Conservation (phyloP, 176 grass and related monocot genomes). For the Paspalum notatum region DNA sequence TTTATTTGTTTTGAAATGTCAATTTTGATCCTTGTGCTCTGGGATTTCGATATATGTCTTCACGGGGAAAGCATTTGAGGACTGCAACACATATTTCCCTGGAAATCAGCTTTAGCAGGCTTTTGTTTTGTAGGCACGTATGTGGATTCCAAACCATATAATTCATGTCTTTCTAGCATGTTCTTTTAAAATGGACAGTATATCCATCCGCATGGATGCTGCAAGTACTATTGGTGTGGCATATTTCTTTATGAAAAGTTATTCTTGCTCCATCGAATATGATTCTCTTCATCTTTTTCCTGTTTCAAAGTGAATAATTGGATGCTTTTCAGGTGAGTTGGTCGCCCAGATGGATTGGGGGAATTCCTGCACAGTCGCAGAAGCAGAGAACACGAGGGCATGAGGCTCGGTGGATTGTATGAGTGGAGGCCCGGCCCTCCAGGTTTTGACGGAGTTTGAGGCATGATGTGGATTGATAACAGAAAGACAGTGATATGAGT, state of each 20-base stretch:
- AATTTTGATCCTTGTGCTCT: not conserved
- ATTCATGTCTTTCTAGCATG: not conserved
- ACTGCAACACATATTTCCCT: not conserved
- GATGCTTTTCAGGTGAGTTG: conserved; percentile 8
- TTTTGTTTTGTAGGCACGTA: not conserved
- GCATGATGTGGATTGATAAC: conserved; percentile 13
- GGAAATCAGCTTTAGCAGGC: not conserved
- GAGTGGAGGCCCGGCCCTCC: conserved; percentile 1
- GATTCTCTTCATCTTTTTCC: conserved; percentile 10
- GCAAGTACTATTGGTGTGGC: conserved; percentile 14
- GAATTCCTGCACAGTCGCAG: not conserved
- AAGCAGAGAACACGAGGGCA: not conserved
- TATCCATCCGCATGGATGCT: conserved; percentile 23
- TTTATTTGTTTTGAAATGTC: not conserved
- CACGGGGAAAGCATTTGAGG: not conserved
- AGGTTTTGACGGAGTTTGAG: conserved; percentile 30
- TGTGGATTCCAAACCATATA: conserved; percentile 10
- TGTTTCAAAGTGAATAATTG: conserved; percentile 10
- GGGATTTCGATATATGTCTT: conserved; percentile 12
- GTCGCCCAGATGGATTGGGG: not conserved
- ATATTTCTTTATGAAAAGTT: not conserved
- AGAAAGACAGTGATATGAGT: conserved; percentile 12
- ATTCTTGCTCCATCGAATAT: conserved; percentile 3
- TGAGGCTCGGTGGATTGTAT: not conserved
- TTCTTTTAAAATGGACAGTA: not conserved